Evolutionary conservation across 345 rosid species (phyloP), one percentile per base, ranked within the genome.

Genomic region (Salix exigua): DNA sequence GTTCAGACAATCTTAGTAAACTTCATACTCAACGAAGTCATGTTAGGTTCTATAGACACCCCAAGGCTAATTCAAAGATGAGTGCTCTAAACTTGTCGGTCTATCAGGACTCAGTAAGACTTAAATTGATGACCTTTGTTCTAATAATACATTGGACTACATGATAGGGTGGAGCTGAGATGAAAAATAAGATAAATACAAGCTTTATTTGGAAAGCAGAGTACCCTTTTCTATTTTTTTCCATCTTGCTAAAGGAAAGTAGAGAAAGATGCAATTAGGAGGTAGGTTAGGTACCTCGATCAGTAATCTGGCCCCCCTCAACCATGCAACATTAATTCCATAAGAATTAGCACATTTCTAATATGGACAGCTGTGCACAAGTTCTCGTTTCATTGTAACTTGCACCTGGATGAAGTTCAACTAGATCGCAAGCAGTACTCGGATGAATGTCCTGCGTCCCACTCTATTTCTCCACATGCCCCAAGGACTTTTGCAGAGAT

Each of bases 381-480:
- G 13, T 26, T 31, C 21, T 19, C 6, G 5, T 33, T 6, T 2
- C 21, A 37, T 0, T 23, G 28, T 44, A 48, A 21, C 72, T 25
- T 46, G 46, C 1, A 25, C 1, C 14, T 9, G n/a, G 38, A 5
- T 60, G 31, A 30, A 78, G 75, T 48, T 88, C 79, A 86, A 51
- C 83, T 75, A 31, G 87, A 67, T 76, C 80, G 83, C 82, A 85
- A 67, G 77, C 72, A 84, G 80, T 75, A 82, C 66, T 80, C 65
- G 13, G 88, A 65, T 53, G 86, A 76, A 82, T 82, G 73, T 64
- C 66, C 74, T 63, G 74, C 75, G 48, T 88, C 82, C 80, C 87
- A 78, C 79, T 90, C 82, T 46, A 85, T 75, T 73, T 89, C 91
- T 75, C 97, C 97, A 79, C 96, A 90, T 35, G 89, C 85, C 72